phyloP scores from a whole-genome alignment of 2,329 filamentous ascomycete genomes.

The Ceratocystis lukuohia region DNA sequence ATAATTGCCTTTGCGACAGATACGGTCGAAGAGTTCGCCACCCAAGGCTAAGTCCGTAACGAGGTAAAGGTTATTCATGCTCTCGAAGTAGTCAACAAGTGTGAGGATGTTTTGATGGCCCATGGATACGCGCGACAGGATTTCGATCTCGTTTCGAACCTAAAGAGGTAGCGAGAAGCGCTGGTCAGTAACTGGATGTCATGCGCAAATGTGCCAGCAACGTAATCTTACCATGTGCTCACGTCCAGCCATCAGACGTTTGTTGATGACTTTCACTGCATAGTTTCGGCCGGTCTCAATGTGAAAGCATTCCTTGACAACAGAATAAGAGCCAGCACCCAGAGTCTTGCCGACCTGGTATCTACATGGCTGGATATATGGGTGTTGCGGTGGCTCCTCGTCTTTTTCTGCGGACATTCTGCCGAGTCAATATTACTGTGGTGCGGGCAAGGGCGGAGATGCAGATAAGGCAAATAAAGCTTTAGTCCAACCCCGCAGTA shows the following conservation, averaged over 20 bases:
- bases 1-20: constrained; percentile 96
- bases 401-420: not conserved
- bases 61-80: constrained; percentile 98
- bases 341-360: constrained; percentile 99
- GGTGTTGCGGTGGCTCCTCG: constrained; percentile 23
- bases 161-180: constrained; percentile 27
- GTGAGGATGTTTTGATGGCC: constrained; percentile 97
- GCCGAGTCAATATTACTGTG: not conserved
- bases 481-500: constrained; percentile 7
- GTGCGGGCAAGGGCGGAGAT: not conserved
- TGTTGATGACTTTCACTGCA: constrained; percentile 98
- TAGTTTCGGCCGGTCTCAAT: constrained; percentile 97
- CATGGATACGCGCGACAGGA: constrained; percentile 97
- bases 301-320: constrained; percentile 97
- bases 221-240: constrained; percentile 74
- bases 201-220: not conserved
- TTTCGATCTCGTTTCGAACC: constrained; percentile 96
- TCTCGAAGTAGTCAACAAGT: constrained; percentile 97
- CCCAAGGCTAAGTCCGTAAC: constrained; percentile 94
- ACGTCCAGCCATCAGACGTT: constrained; percentile 88
- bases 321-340: constrained; percentile 91
- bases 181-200: not conserved
- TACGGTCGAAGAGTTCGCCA: constrained; percentile 94
- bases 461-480: not conserved
- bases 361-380: constrained; percentile 81